phyloP scores from a whole-genome alignment of 2,329 filamentous ascomycete genomes.

The Arthrinium phaeospermum region DNA sequence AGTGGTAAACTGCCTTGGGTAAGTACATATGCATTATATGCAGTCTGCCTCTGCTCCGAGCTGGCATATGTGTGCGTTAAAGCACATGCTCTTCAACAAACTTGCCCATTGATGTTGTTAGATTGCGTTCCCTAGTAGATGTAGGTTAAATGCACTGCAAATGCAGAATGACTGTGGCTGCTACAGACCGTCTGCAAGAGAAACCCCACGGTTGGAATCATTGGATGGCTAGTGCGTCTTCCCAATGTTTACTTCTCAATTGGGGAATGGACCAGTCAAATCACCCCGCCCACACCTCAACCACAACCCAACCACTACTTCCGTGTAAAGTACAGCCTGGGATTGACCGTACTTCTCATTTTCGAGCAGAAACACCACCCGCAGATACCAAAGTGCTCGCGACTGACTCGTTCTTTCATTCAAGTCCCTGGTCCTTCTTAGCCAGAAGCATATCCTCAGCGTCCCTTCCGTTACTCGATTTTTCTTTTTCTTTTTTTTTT shows the following conservation, averaged over 20 bases:
- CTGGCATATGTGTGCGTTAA: not conserved
- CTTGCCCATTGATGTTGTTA: too few relatives aligned
- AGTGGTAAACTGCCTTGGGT: not conserved
- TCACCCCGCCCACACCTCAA: constrained; percentile 11
- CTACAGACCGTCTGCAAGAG: not conserved
- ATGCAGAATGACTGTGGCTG: constrained; percentile 8
- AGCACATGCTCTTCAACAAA: not conserved
- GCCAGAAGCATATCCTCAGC: not conserved
- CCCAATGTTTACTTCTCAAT: constrained; percentile 13
- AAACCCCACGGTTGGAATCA: constrained; percentile 10
- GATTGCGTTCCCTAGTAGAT: not conserved
- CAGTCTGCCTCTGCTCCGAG: not conserved
- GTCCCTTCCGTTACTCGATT: not conserved
- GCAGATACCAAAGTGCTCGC: not conserved
- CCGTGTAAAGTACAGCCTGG: not conserved
- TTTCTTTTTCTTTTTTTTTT: constrained; percentile 1
- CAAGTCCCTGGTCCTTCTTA: not conserved
- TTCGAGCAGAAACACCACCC: constrained; percentile 6
- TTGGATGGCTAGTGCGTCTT: not conserved
- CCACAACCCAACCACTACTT: not conserved
- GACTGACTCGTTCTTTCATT: not conserved
- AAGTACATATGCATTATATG: not conserved
- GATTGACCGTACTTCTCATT: constrained; percentile 10
- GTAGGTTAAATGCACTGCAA: not conserved
- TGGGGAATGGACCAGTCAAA: constrained; percentile 15